Base-by-base conservation (phyloP, 768 basidiomycete genomes). In the Favolaschia claudopus region DNA sequence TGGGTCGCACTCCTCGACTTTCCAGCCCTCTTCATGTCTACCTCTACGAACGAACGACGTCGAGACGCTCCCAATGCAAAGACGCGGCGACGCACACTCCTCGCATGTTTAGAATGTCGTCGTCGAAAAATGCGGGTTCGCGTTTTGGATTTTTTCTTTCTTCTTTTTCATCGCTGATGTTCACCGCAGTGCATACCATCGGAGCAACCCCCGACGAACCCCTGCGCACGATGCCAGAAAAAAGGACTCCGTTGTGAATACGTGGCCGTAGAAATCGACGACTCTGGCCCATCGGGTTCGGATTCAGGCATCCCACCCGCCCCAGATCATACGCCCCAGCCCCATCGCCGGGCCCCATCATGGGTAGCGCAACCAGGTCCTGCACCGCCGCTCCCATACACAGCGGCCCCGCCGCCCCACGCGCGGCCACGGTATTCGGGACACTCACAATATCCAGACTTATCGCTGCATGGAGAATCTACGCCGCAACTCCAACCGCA, bases 201-300 rank as follows among this genome's bases (percentile, higher is more conserved):
- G 15, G 52, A 54, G 17, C 42, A 44, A n/a, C 32, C 42, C 8
- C n/a, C n/a, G n/a, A 54, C 6, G n/a, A 44, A 44, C 36, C 42
- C 52, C 24, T 54, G 52, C 24, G 42, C 37, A 14, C 42, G 52
- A 1, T 54, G 52, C 29, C 19, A 32, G 1, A 54, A 44, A 25
- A 34, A 36, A 17, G 20, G 29, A 10, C 32, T 54, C 22, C 17
- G 22, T 13, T 54, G 52, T 25, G 42, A 54, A 36, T 54, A 54
- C 22, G 37, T 54, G 7, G 5, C 52, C 5, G 33, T 24, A n/a
- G 32, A 43, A 1, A 34, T 34, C 1, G 37, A 51, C 1, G 2
- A n/a, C n/a, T n/a, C n/a, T n/a, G n/a, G n/a, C n/a, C n/a, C n/a
- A n/a, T n/a, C n/a, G n/a, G n/a, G n/a, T n/a, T n/a, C n/a, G n/a